Evolutionary conservation across 2,329 filamentous ascomycete genomes (phyloP), one percentile per base, ranked within the genome.

Genomic region (Cephalotrichum gorgonifer): DNA sequence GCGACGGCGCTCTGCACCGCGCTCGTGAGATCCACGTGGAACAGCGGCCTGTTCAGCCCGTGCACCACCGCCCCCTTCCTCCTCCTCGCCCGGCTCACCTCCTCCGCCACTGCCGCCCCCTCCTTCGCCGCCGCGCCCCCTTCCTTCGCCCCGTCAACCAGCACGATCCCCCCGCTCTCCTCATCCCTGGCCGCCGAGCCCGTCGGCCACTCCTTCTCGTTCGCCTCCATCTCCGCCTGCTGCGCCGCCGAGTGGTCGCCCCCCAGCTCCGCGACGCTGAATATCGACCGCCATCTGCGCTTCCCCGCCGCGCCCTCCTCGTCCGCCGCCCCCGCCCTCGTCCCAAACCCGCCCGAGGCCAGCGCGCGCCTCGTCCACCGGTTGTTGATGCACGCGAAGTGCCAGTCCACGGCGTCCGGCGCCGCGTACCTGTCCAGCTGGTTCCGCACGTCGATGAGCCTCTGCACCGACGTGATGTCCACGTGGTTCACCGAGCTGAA

Each of bases 401-500:
- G 93, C 90, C 91, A 97, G 63, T 96, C 88, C 4, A 97, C 90
- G 2, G 76, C 73, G 20, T 89, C 81, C 0, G 91, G 91, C 0
- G 84, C 66, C 1, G 88, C 79, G 61, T 95, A 95, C 20, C 81
- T 76, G 63, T 96, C 91, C 25, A 97, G 81, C 62, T 96, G 90
- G 64, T 95, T 95, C 58, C 91, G 87, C 1, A 96, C 85, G 58
- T 97, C 93, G 58, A 97, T 94, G 35, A 97, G 74, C 57, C 88
- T 84, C 66, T 97, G 93, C 2, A 96, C 79, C 0, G 88, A 94
- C 1, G 93, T 96, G 51, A 95, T 81, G 60, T 97, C 93, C 51
- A 96, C 84, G 56, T 95, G 88, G 68, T 96, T 95, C 55, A 97
- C 90, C 0, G 87, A 85, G 58, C 85, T 89, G 66, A 97, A 95